Conservation (phyloP, 2,329 filamentous ascomycete species). For the Zymoseptoria ardabiliae region DNA sequence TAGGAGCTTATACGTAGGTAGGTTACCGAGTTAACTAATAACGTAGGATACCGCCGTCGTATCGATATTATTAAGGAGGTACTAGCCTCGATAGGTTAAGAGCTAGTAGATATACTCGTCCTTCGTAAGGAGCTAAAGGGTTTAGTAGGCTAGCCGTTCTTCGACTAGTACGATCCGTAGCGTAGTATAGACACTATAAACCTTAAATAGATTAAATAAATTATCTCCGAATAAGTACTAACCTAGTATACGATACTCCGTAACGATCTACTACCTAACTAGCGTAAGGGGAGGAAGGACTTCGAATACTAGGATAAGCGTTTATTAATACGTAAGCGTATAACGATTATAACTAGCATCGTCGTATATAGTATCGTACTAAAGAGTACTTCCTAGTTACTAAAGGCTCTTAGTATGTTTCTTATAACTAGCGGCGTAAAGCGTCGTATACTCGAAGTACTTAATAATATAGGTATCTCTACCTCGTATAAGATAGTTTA, state of each 20-base stretch:
- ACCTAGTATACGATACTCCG: not conserved
- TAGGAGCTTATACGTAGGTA: not conserved
- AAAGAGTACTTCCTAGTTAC: not conserved
- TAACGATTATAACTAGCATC: not conserved
- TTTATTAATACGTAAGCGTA: not conserved
- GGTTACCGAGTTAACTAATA: not conserved
- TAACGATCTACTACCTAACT: not conserved
- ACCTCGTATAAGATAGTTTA: not conserved
- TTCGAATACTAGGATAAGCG: not conserved
- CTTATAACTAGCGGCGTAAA: not conserved
- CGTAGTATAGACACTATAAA: not conserved
- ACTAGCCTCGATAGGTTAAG: not conserved
- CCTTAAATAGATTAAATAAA: not conserved
- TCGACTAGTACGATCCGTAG: not conserved
- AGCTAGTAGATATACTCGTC: not conserved
- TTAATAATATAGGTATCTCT: not conserved
- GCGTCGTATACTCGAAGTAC: not conserved
- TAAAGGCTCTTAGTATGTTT: not conserved
- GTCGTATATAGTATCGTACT: not conserved
- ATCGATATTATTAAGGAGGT: not conserved
- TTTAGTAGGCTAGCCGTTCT: not conserved
- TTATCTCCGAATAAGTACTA: not conserved
- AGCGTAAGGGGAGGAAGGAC: not conserved
- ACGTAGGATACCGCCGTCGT: not conserved
- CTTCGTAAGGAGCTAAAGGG: not conserved